Evolutionary conservation across 352 stramenopile genomes (phyloP).

Genomic region (Phytophthora vignae): DNA sequence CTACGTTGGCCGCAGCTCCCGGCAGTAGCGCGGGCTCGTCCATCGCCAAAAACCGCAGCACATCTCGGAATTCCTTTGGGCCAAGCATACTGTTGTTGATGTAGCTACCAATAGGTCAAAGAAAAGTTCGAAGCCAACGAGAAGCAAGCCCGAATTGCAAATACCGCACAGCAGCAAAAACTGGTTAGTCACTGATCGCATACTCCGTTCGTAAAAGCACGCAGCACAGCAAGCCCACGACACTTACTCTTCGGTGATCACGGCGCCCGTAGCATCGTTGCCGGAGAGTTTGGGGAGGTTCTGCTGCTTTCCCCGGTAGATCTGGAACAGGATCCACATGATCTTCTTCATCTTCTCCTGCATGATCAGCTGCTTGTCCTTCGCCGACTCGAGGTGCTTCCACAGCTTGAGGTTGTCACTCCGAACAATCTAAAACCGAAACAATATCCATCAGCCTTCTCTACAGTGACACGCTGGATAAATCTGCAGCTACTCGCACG

Average conservation of each 20-base stretch:
- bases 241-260: constrained; percentile 88
- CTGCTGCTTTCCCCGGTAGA: constrained; percentile 86
- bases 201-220: constrained; percentile 1
- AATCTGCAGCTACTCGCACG: background rate
- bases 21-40: constrained; percentile 81
- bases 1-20: constrained; percentile 49
- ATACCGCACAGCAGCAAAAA: constrained; percentile 46
- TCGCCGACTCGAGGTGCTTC: constrained; percentile 86
- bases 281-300: constrained; percentile 77
- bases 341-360: constrained; percentile 94
- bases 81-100: constrained; percentile 81
- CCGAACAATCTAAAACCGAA: constrained; percentile 67
- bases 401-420: constrained; percentile 91
- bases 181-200: constrained; percentile 35
- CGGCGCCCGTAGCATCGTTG: constrained; percentile 55
- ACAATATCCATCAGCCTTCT: constrained; percentile 5
- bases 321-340: constrained; percentile 92
- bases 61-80: constrained; percentile 87
- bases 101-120: constrained; percentile 76
- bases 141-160: constrained; percentile 26
- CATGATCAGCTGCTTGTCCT: constrained; percentile 91
- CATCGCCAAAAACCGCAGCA: constrained; percentile 87
- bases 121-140: constrained; percentile 26
- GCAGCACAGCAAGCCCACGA: constrained; percentile 9
- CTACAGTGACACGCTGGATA: background rate